A percentile compares a stretch with the other conserved stretches of the same genome.
Conservation (phyloP, 2,329 filamentous ascomycete genomes). For the Orbilia ellipsospora region DNA sequence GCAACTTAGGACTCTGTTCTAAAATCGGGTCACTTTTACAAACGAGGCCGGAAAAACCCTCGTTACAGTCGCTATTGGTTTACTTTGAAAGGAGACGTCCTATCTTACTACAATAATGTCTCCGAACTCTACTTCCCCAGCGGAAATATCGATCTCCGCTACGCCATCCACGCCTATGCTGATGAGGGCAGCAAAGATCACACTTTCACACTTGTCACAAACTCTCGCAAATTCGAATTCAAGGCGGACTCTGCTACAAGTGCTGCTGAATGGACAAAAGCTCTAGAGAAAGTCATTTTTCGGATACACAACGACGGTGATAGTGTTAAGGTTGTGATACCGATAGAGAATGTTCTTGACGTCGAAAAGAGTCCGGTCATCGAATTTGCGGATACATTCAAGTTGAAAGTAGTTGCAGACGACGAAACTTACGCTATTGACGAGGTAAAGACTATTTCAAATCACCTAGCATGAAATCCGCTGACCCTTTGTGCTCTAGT, state of each 20-base stretch:
- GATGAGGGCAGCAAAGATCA: slow-evolving; percentile 77
- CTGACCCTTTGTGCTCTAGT: slow-evolving; percentile 67
- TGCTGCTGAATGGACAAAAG: slow-evolving; percentile 96
- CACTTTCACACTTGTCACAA: slow-evolving; percentile 82
- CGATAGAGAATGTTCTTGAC: slow-evolving; percentile 88
- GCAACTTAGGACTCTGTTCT: slow-evolving; percentile 73
- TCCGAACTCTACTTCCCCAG: slow-evolving; percentile 90
- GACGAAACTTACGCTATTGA: slow-evolving; percentile 95
- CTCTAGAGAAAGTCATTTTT: slow-evolving; percentile 93
- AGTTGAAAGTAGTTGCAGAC: slow-evolving; percentile 90
- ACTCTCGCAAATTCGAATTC: slow-evolving; percentile 86
- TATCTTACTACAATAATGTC: slow-evolving; percentile 87
- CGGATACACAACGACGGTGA: slow-evolving; percentile 95
- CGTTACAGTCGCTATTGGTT: slow-evolving; percentile 95
- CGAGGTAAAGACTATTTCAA: slow-evolving; percentile 70
- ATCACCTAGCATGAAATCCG: neutral
- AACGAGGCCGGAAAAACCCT: slow-evolving; percentile 87
- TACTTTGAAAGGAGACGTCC: slow-evolving; percentile 86
- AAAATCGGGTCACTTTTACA: slow-evolving; percentile 89
- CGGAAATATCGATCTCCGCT: slow-evolving; percentile 90
- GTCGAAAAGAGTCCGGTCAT: slow-evolving; percentile 91
- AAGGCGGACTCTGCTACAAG: slow-evolving; percentile 86
- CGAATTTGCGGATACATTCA: slow-evolving; percentile 92
- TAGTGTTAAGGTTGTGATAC: slow-evolving; percentile 93
- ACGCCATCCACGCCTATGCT: slow-evolving; percentile 86